A percentile compares a stretch with the other conserved stretches of the same genome.
Conservation (phyloP, 306 rosid species). For the Clitoria ternatea region DNA sequence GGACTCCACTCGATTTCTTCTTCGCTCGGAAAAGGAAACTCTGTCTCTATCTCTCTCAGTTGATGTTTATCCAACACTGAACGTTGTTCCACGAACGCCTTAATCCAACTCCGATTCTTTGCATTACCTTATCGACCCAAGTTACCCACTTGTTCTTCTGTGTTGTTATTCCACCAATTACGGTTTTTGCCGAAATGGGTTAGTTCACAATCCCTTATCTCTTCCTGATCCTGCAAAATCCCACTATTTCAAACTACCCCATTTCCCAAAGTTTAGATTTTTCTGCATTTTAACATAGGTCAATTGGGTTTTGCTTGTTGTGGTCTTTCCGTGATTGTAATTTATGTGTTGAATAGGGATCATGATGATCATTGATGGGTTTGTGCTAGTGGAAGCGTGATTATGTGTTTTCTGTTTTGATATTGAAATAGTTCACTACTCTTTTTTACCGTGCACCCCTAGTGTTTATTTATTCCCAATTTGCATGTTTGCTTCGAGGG, state of each 20-base stretch:
- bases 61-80: conserved; percentile 26
- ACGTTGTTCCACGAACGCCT: conserved; percentile 6
- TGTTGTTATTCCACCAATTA: conserved; percentile 12
- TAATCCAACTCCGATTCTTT: conserved; percentile 20
- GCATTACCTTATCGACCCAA: background rate
- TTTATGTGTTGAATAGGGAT: too few species aligned
- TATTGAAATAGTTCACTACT: background rate
- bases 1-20: background rate
- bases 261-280: conserved; percentile 28
- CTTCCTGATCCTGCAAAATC: conserved; percentile 11
- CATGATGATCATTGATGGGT: background rate
- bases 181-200: conserved; percentile 28
- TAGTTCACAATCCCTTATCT: conserved; percentile 12
- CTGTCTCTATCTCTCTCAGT: background rate
- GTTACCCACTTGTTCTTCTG: background rate
- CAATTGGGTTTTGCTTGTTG: conserved; percentile 10
- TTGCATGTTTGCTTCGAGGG: background rate
- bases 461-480: background rate
- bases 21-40: background rate
- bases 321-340: too few species aligned
- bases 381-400: background rate
- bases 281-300: conserved; percentile 20
- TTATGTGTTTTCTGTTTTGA: background rate
- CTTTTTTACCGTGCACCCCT: background rate
- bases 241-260: conserved; percentile 22